Evolutionary conservation across 495 filamentous ascomycete species (phyloP), one percentile per base, ranked within the genome.

Genomic region (Jackrogersella multiformis): DNA sequence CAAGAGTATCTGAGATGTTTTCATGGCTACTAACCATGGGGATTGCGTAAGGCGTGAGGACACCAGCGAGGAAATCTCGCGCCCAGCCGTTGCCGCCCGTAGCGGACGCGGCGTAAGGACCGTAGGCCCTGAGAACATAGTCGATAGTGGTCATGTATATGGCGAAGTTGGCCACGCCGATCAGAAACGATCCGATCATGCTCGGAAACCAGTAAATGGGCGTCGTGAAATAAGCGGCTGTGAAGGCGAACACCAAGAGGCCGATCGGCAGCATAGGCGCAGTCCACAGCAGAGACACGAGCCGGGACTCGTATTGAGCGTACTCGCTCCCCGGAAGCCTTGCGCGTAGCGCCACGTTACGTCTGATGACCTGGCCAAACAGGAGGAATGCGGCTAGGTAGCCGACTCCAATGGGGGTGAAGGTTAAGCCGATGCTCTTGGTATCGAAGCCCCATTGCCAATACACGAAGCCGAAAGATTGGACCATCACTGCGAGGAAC

Each of bases 101-200:
- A 0, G 89, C 89, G 5, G 88, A 90, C 4, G 89, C 88, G 3
- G 88, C 89, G 77, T 91, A 91, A 0, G 87, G 87, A 0, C 89
- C 89, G 60, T 91, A 91, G 20, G 87, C 85, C 68, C 81, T 84
- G 58, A 91, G 86, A 83, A 90, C 90, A 76, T 91, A 91, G 74
- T 91, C 89, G 64, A 91, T 89, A 8, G 89, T 90, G 7, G 87
- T 87, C 87, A 90, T 90, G 74, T 91, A 91, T 64, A 91, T 91
- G 21, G 69, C 38, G 70, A 88, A 87, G 59, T 91, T 91, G 41
- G 88, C 88, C 56, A 90, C 88, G 36, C 89, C 89, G 46, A 91
- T 83, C 49, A 91, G 78, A 32, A 83, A 83, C 10, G 82, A 76
- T 67, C 88, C 89, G 56, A 90, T 72, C 85, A 89, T 87, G 20